A percentile compares a stretch with the other conserved stretches of the same genome.
These are phyloP conservation scores for Lactarius sanguifluus DNA, from an alignment of 768 basidiomycete genomes.

Conservation along the genomic window DNA sequence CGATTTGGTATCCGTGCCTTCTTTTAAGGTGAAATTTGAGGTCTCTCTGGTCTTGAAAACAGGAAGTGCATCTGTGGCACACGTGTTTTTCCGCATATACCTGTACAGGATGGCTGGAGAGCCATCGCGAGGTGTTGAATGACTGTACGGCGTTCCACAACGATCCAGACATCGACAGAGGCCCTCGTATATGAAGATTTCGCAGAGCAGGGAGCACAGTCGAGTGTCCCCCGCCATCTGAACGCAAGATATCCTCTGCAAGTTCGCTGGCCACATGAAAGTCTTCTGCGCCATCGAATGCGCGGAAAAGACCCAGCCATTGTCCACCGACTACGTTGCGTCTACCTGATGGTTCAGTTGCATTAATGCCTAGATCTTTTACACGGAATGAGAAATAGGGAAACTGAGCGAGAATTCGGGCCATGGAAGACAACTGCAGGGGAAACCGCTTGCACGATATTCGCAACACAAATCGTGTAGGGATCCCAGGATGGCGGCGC, in stretches of 20 bases:
- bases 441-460: not conserved
- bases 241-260: not conserved
- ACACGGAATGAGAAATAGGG: not conserved
- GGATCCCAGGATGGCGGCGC: not conserved
- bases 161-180: not conserved
- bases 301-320: not conserved
- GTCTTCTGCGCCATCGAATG: not conserved
- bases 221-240: not conserved
- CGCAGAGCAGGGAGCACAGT: not conserved
- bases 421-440: not conserved
- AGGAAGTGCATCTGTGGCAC: too few species aligned
- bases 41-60: too few species aligned
- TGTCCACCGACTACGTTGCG: not conserved
- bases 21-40: too few species aligned
- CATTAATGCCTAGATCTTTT: not conserved
- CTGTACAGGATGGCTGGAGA: not conserved
- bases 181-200: not conserved
- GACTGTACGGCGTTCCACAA: not conserved
- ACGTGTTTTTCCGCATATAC: too few species aligned
- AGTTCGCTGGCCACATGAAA: not conserved
- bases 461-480: not conserved
- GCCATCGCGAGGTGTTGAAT: not conserved
- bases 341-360: not conserved
- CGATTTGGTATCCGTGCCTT: too few species aligned
- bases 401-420: not conserved